Evolutionary conservation across 2,329 filamentous ascomycete species (phyloP).

Genomic region (Fusarium continuum): DNA sequence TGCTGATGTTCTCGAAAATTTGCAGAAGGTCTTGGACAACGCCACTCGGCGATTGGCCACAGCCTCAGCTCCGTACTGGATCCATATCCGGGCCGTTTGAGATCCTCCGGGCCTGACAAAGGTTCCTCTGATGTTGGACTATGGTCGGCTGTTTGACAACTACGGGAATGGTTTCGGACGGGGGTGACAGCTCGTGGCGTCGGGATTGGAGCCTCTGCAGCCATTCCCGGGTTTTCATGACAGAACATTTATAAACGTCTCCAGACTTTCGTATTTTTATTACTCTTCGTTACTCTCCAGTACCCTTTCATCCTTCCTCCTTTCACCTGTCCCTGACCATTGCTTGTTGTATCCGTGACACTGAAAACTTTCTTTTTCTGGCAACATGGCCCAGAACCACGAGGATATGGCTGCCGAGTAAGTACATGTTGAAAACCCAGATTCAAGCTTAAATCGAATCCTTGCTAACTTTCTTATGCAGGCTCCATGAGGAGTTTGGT

Average conservation of each 20-base stretch:
- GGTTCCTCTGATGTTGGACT: slow-evolving; percentile 22
- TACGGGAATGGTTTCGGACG: slow-evolving; percentile 18
- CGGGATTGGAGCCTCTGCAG: background rate
- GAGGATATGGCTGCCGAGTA: slow-evolving; percentile 49
- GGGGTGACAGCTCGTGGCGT: slow-evolving; percentile 6
- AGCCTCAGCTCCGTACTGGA: slow-evolving; percentile 1
- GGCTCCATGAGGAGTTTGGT: slow-evolving; percentile 44
- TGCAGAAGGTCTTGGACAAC: slow-evolving; percentile 8
- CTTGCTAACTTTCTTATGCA: slow-evolving; percentile 25
- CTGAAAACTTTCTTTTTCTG: slow-evolving; percentile 4
- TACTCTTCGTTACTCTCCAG: slow-evolving; percentile 18
- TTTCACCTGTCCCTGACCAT: background rate
- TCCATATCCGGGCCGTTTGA: slow-evolving; percentile 36
- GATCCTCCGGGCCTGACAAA: slow-evolving; percentile 20
- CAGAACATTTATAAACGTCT: slow-evolving; percentile 34
- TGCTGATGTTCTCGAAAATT: slow-evolving; percentile 42
- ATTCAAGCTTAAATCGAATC: slow-evolving; percentile 13
- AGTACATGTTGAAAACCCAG: slow-evolving; percentile 26
- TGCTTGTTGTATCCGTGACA: slow-evolving; percentile 12
- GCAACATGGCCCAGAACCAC: slow-evolving; percentile 48
- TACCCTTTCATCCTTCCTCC: background rate
- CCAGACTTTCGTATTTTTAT: slow-evolving; percentile 27
- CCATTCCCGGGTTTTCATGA: slow-evolving; percentile 18
- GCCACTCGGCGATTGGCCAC: slow-evolving; percentile 29
- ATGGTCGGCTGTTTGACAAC: slow-evolving; percentile 33